Evolutionary conservation across 495 filamentous ascomycete genomes (phyloP), one percentile per base, ranked within the genome.

Genomic region (Paragyromitra xinjiangensis): DNA sequence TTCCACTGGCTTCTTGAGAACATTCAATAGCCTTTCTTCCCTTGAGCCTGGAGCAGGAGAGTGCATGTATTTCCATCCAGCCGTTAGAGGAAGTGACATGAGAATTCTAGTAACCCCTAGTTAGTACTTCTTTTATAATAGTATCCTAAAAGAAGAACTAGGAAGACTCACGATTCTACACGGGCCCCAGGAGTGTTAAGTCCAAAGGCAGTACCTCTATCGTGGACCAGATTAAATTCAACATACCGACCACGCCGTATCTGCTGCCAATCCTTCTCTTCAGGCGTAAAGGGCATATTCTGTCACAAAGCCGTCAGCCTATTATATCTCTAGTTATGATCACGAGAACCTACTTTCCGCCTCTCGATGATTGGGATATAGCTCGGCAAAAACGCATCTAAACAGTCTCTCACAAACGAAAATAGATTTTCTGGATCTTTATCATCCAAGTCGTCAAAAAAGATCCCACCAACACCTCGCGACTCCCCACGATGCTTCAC

Each of bases 171-270:
- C 77, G 80, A 81, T 86, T 99, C 95, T 6, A 99, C 89, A 69
- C 95, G 88, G 9, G 94, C 92, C 73, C 93, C 93, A 3, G 95
- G 96, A 0, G 96, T 97, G 78, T 94, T 94, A 69, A 99, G 85
- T 0, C 95, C 95, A 83, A 99, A 99, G 62, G 92, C 91, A 6
- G 95, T 99, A 12, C 95, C 95, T 37, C 95, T 90, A 85, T 99
- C 95, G 85, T 99, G 94, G 61, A 99, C 92, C 19, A 99, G 88
- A 85, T 99, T 99, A 84, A 99, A 99, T 83, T 99, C 95, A 34
- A 99, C 96, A 84, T 99, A 99, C 78, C 92, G 86, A 44, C 96
- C 95, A 63, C 95, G 87, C 39, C 95, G 88, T 73, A 99, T 86
- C 86, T 98, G 95, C 84, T 99, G 95, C 95, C 95, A 99, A 71